Evolutionary conservation across 2,329 filamentous ascomycete genomes (phyloP), one percentile per base, ranked within the genome.

Genomic region (Cercospora beticola): DNA sequence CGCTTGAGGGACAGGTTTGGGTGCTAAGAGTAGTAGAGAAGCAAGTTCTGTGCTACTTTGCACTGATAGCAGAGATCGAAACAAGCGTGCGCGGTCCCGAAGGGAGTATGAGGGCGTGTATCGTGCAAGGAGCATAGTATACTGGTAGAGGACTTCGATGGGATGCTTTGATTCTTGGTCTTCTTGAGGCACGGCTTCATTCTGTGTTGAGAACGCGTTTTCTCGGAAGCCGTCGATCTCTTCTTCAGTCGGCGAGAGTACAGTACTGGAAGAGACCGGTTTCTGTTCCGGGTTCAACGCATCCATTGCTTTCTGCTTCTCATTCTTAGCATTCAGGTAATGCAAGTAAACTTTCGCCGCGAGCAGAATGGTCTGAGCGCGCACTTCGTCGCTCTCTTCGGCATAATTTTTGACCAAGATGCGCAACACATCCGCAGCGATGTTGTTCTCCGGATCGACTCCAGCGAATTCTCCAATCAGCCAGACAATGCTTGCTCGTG

Each of bases 331-430:
- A 76, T 93, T 93, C 46, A 98, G 81, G 77, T 96, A 88, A 75
- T 98, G 93, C 16, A 98, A 86, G 77, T 98, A 98, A 1, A 98
- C 93, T 77, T 98, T 98, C n/a, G 95, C 94, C 6, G 92, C 95
- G 3, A 99, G 85, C 0, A 99, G 85, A 16, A 99, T 86, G 71
- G 98, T 96, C 79, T 99, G 95, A 68, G 93, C 86, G 79, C 97
- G 97, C 12, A 93, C 93, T 30, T 90, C 85, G 77, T 97, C 93
- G 1, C 89, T 89, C 81, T 99, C 95, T 70, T 89, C 88, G 1
- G 89, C 84, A 76, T 98, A 99, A 18, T 90, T 90, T 78, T 93
- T 94, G 56, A 93, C 86, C 2, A 99, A 82, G 54, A 98, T 94
- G 7, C 95, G 89, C 36, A 98, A 83, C 6, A 98, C 93, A 76